These are phyloP conservation scores for Aquilaria agallochum DNA, from an alignment of 441 rosid species.

Conservation along the genomic window DNA sequence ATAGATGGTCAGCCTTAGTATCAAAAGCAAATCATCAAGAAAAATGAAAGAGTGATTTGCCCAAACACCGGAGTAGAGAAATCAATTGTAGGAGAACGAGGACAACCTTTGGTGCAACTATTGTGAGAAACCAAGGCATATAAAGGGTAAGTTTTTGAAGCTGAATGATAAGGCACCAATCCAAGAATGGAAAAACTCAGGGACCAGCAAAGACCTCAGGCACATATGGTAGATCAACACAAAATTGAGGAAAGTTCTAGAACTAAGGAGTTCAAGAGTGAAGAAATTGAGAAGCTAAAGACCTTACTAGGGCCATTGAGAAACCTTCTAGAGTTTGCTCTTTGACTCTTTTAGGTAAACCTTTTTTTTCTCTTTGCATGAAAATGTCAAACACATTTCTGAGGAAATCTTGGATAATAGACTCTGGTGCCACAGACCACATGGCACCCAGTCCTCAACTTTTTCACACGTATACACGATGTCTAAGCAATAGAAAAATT, in stretches of 20 bases:
- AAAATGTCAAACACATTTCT: neutral
- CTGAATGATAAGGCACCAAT: neutral
- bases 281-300: neutral
- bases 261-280: neutral
- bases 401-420: neutral
- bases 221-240: neutral
- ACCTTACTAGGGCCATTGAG: neutral
- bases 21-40: neutral
- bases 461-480: constrained; percentile 3
- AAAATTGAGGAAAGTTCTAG: neutral
- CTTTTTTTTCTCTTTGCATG: neutral
- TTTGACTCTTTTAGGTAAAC: neutral
- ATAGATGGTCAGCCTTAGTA: neutral
- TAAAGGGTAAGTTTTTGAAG: neutral
- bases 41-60: neutral
- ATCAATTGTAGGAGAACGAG: neutral
- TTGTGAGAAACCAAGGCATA: neutral
- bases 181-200: neutral
- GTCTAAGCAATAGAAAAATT: constrained; percentile 6
- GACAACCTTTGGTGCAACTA: neutral
- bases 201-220: neutral
- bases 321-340: neutral
- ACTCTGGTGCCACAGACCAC: constrained; percentile 3
- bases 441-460: neutral
- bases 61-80: neutral